These are phyloP conservation scores for Xylaria venustula DNA, from an alignment of 495 filamentous ascomycete species.

Conservation along the genomic window DNA sequence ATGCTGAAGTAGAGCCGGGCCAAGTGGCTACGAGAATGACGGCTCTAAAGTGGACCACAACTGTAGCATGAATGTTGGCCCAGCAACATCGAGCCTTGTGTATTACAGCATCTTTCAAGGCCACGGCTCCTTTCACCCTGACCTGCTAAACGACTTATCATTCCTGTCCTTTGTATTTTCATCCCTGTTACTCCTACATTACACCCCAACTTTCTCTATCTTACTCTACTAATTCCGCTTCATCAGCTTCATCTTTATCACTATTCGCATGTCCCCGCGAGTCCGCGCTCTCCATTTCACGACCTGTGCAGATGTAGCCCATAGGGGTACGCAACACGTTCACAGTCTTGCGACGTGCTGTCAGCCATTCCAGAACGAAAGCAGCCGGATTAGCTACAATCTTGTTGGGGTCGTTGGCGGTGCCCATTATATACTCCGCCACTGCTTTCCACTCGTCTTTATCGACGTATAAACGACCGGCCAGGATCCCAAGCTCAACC, in stretches of 20 bases:
- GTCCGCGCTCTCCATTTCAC: background rate
- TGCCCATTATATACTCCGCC: background rate
- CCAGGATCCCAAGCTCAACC: constrained; percentile 17
- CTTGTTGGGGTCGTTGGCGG: background rate
- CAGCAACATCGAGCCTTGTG: too few relatives aligned
- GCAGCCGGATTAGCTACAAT: background rate
- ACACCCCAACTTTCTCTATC: background rate
- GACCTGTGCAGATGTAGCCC: background rate
- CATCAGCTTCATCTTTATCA: background rate
- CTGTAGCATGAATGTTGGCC: too few relatives aligned
- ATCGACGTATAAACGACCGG: background rate
- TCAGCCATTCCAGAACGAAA: background rate
- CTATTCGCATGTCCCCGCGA: background rate
- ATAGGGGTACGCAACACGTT: background rate
- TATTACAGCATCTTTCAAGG: background rate
- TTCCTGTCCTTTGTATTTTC: background rate
- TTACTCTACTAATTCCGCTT: too few relatives aligned
- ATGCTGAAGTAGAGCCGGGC: background rate
- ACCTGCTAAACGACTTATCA: background rate
- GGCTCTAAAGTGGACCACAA: too few relatives aligned
- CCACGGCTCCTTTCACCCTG: background rate
- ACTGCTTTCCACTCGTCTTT: background rate
- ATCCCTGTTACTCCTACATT: background rate
- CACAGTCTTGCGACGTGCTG: background rate
- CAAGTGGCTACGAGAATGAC: too few relatives aligned